Conservation (phyloP, 106 monocot genomes). For the Dioscorea zingiberensis region DNA sequence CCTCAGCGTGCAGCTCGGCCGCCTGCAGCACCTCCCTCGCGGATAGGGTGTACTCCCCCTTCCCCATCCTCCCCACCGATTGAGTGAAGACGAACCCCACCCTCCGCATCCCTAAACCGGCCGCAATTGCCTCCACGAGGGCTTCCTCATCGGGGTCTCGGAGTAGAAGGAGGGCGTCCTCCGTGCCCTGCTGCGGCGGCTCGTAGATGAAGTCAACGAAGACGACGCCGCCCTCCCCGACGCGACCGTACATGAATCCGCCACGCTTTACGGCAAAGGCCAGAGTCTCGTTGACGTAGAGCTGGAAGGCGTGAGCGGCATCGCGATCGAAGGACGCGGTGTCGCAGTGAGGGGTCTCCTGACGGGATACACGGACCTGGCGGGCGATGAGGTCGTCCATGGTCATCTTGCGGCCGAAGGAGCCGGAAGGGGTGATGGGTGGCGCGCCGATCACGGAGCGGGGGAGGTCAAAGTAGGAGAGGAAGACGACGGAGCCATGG, state of each 20-base stretch:
- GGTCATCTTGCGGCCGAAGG: constrained; percentile 87
- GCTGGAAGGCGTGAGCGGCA: constrained; percentile 79
- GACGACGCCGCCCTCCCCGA: constrained; percentile 32
- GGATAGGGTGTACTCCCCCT: constrained; percentile 83
- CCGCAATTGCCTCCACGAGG: constrained; percentile 76
- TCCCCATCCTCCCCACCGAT: constrained; percentile 56
- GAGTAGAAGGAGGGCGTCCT: constrained; percentile 44
- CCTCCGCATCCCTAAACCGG: constrained; percentile 71
- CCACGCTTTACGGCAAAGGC: constrained; percentile 88
- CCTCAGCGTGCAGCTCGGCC: constrained; percentile 70
- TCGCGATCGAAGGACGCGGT: constrained; percentile 78
- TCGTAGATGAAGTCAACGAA: constrained; percentile 90
- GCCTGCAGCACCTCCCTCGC: constrained; percentile 78
- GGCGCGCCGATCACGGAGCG: constrained; percentile 16
- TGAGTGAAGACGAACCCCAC: constrained; percentile 91
- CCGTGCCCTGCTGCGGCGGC: constrained; percentile 89
- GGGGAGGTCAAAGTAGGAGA: constrained; percentile 36
- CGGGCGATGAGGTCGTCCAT: constrained; percentile 92
- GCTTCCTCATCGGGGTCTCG: constrained; percentile 72
- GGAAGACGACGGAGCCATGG: constrained; percentile 80
- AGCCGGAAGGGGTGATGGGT: constrained; percentile 53
- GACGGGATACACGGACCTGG: constrained; percentile 81
- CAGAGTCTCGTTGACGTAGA: constrained; percentile 64
- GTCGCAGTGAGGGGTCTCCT: constrained; percentile 70
- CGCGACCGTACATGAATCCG: constrained; percentile 79